A percentile compares a stretch with the other conserved stretches of the same genome.
These are phyloP conservation scores for Silene latifolia DNA, from an alignment of 148 eudicot genomes.

Conservation along the genomic window DNA sequence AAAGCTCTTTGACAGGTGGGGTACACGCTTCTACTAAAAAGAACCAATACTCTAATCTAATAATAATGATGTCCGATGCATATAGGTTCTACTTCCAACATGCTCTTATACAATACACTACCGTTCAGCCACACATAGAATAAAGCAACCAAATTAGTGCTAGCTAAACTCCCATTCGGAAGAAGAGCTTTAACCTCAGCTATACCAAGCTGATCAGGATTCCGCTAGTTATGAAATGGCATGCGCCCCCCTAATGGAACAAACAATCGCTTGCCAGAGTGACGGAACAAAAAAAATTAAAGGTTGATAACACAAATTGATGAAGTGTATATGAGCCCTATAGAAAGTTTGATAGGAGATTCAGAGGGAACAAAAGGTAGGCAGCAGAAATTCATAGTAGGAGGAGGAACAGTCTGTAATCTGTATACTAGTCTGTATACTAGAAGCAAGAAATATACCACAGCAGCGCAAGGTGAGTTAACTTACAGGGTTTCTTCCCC, in stretches of 20 bases:
- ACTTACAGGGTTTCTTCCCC: constrained; percentile 85
- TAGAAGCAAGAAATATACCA: not conserved
- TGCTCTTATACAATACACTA: not conserved
- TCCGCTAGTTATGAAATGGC: not conserved
- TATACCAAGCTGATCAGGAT: not conserved
- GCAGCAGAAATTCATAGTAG: not conserved
- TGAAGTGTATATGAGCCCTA: too few relatives aligned
- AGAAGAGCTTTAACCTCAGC: not conserved
- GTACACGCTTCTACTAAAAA: too few relatives aligned
- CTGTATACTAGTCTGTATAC: too few relatives aligned
- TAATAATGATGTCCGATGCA: too few relatives aligned
- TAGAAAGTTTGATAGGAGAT: not conserved
- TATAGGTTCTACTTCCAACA: too few relatives aligned
- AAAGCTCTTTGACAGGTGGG: too few relatives aligned
- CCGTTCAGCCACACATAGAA: not conserved
- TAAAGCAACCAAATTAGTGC: not conserved
- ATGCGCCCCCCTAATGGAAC: not conserved
- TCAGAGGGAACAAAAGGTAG: not conserved
- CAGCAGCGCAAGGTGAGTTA: constrained; percentile 1
- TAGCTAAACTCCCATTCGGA: not conserved
- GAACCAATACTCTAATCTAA: not conserved
- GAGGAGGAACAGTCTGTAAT: not conserved
- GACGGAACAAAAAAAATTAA: not conserved
- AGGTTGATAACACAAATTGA: too few relatives aligned
- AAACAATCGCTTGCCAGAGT: too few relatives aligned